Base-by-base conservation (phyloP, 2,329 filamentous ascomycete genomes). In the Chalara sp. region DNA sequence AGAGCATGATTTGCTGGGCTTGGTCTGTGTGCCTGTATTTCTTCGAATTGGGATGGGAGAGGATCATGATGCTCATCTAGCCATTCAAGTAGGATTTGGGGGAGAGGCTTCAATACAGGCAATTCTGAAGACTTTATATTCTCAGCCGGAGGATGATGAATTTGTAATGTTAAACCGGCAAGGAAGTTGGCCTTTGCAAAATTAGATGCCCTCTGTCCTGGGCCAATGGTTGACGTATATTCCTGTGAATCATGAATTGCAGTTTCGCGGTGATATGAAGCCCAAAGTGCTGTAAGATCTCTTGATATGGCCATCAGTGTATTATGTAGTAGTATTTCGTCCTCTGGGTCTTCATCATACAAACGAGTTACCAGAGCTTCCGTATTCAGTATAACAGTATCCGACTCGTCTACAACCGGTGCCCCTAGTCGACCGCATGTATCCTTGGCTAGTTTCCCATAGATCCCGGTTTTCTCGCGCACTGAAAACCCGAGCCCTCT, bases 81-180 rank as follows among this genome's bases (percentile, higher is more conserved):
- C 92, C 92, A 97, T 60, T 87, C 79, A 55, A 96, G 83, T 11
- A 97, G 72, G 12, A 90, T 78, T 62, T 86, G 84, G 1, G 92
- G 89, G 13, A 95, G 72, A 0, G 87, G 77, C 2, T 74, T 73
- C n/a, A 51, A 43, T 40, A 49, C 58, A 4, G 47, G 49, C 35
- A 10, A n/a, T 32, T 48, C 52, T 47, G 57, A 58, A 21, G 54
- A 49, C 10, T 51, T 57, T 8, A 53, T 39, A 10, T 56, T 50
- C 12, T 54, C 54, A n/a, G 68, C 61, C 44, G 78, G 75, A 47
- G 83, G 80, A 67, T 96, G 89, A 60, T 91, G 86, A 50, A 96
- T 79, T 55, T 83, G 83, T 37, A 97, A 76, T 37, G 95, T 76
- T 29, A 96, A 74, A 32, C 82, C 82, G 12, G 86, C 85, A n/a